A percentile compares a stretch with the other conserved stretches of the same genome.
Evolutionary conservation across 495 filamentous ascomycete genomes (phyloP).

Genomic region (Xylaria castorea): DNA sequence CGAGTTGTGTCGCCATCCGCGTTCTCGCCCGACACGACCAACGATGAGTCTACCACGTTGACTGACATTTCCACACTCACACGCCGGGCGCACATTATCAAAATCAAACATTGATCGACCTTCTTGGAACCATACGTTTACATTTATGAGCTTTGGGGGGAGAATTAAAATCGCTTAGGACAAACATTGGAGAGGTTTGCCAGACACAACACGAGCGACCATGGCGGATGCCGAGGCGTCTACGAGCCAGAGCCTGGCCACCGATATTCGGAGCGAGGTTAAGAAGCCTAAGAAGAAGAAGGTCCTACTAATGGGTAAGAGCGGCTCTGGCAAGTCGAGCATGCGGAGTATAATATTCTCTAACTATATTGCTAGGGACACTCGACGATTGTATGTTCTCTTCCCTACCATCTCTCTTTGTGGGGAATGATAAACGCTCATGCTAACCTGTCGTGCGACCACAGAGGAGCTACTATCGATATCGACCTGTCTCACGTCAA

Average conservation of each 20-base stretch:
- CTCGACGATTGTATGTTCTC: constrained; percentile 69
- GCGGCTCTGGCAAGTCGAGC: constrained; percentile 97
- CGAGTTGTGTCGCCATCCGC: not conserved
- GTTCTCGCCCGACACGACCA: constrained; percentile 1
- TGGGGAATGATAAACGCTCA: not conserved
- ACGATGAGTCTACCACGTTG: constrained; percentile 17
- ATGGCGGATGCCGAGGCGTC: constrained; percentile 39
- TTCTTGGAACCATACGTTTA: not conserved
- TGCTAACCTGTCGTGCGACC: constrained; percentile 6
- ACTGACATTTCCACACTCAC: not conserved
- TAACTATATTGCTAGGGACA: constrained; percentile 97
- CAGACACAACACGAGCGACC: not conserved
- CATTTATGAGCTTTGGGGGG: not conserved
- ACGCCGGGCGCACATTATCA: not conserved
- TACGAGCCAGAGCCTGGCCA: constrained; percentile 30
- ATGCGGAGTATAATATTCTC: constrained; percentile 99
- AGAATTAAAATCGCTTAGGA: not conserved
- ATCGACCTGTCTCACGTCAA: constrained; percentile 98
- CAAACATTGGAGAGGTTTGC: not conserved
- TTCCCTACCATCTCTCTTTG: not conserved
- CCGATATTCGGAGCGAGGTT: constrained; percentile 48
- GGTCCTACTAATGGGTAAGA: constrained; percentile 80
- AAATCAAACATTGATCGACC: too few relatives aligned
- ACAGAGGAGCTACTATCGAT: constrained; percentile 91
- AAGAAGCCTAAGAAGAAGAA: constrained; percentile 69